phyloP scores from a whole-genome alignment of 176 grass and related monocot species.

The Avena sativa region DNA sequence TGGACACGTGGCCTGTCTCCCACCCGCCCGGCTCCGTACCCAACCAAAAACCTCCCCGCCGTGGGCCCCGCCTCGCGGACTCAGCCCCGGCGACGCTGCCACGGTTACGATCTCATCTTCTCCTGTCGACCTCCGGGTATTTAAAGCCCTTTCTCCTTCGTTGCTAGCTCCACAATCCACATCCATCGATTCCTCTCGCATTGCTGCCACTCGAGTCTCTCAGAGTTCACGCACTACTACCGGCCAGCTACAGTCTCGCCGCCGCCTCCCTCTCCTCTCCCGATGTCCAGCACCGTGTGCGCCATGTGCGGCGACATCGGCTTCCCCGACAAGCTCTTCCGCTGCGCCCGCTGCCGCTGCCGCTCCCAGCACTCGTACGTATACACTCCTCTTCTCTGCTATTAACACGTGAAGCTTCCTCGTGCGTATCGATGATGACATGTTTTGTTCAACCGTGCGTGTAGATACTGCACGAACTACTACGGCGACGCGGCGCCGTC shows the following conservation, averaged over 20 bases:
- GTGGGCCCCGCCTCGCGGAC: neutral
- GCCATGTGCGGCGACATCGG: conserved; percentile 99
- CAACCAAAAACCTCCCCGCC: conserved; percentile 41
- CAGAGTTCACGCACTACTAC: neutral
- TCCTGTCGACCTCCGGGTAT: conserved; percentile 26
- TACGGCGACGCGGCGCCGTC: conserved; percentile 62
- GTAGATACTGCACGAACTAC: conserved; percentile 96
- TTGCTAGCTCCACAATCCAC: neutral
- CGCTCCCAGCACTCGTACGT: conserved; percentile 93
- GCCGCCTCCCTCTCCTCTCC: neutral
- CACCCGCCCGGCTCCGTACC: conserved; percentile 15
- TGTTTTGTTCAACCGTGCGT: neutral
- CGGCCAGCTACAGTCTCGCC: neutral
- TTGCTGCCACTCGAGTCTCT: neutral
- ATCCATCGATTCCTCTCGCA: neutral
- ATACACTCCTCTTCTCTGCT: neutral
- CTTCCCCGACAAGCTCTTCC: conserved; percentile 97
- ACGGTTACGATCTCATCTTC: conserved; percentile 22
- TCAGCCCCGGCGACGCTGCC: conserved; percentile 15
- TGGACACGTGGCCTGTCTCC: conserved; percentile 51
- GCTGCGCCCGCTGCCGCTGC: conserved; percentile 74
- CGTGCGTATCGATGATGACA: neutral
- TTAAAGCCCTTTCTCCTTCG: conserved; percentile 40
- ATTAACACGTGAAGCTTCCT: neutral
- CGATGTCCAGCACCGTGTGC: conserved; percentile 57